Base-by-base conservation (phyloP, 2,329 filamentous ascomycete species). In the Pseudogymnoascus sp. region DNA sequence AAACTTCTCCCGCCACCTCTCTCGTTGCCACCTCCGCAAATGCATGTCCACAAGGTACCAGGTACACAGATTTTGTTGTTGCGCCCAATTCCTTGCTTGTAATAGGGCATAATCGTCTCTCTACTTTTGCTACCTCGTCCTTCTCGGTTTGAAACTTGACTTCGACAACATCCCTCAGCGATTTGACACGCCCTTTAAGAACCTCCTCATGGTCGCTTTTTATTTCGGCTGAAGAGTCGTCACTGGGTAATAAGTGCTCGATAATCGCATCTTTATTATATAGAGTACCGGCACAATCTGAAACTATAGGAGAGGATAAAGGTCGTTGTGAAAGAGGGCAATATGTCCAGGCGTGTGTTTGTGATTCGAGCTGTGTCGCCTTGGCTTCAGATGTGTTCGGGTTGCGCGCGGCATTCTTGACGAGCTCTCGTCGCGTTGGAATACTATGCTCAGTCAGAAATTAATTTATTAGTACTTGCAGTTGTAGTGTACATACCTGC, bases 191-290 rank as follows among this genome's bases (percentile, higher is more conserved):
- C 44, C 84, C 83, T 63, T 80, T 78, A 21, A 86, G 78, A 62
- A 84, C 78, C 66, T 81, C 80, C 61, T 88, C 84, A 44, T 86
- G 86, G 67, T 90, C 84, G 25, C 73, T 68, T 42, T 71, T 72
- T 7, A 66, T 62, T 5, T 65, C 65, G 8, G 72, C 86, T 76
- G 76, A 75, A 31, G 76, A 76, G 38, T 83, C 78, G 36, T 81
- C 80, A 48, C 77, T 76, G 0, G 79, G 79, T 1, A 90, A 77
- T 2, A 91, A 77, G 65, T 81, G 86, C 70, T 88, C 84, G 62
- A 99, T 80, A 17, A 97, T 82, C 0, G 91, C 86, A 72, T 97
- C 92, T 76, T 97, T 97, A 73, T 96, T 97, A 81, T 96, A 99
- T 0, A 99, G 81, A 17, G 87, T 86, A 1, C 95, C 95, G 4